Conservation (phyloP, 2,329 filamentous ascomycete species). For the Cadophora luteo-olivacea region DNA sequence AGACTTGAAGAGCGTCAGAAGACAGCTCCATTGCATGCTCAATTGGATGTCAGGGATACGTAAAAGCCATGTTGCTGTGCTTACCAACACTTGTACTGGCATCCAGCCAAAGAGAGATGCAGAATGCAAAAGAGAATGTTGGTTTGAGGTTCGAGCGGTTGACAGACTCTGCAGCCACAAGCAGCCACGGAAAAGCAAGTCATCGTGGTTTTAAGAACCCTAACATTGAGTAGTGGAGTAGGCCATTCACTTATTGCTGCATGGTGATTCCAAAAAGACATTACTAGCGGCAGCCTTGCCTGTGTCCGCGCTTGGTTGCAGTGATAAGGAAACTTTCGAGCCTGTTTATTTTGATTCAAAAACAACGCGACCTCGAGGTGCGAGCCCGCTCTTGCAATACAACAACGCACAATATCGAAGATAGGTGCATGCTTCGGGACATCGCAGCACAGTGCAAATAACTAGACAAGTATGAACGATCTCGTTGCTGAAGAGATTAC, state of each 20-base stretch:
- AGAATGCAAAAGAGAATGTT: constrained; percentile 1
- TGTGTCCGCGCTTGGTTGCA: constrained; percentile 3
- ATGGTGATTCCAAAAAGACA: background rate
- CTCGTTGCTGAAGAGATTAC: background rate
- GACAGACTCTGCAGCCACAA: background rate
- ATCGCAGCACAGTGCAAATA: background rate
- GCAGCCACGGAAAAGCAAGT: background rate
- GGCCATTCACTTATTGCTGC: background rate
- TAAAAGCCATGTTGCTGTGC: background rate
- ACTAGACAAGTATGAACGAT: background rate
- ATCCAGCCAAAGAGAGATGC: background rate
- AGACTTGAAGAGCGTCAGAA: background rate
- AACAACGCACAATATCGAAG: background rate
- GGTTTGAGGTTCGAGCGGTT: background rate
- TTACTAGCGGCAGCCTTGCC: background rate
- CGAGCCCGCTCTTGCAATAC: background rate
- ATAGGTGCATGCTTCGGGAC: background rate
- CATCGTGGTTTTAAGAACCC: background rate
- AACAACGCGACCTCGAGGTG: background rate
- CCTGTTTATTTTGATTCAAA: background rate
- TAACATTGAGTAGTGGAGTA: background rate
- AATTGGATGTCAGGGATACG: background rate
- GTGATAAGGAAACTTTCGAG: background rate
- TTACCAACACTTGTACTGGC: background rate
- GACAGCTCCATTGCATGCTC: no score